Evolutionary conservation across 2,329 filamentous ascomycete species (phyloP).

Genomic region (Paecilomyces sp.): DNA sequence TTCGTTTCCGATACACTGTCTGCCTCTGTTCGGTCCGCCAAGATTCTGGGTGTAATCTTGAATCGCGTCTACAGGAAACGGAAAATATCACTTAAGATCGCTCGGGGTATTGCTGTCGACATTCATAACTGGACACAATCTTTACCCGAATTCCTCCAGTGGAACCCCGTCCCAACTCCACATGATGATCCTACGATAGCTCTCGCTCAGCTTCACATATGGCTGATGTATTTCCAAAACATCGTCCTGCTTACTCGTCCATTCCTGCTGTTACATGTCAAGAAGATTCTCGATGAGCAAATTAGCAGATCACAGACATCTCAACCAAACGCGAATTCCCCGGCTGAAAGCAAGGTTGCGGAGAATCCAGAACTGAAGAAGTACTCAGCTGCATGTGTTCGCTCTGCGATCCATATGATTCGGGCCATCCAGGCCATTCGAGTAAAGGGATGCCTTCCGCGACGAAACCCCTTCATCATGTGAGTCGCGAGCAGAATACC

Average conservation of each 20-base stretch:
- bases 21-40: slow-evolving; percentile 51
- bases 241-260: slow-evolving; percentile 58
- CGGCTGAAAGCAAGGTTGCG: slow-evolving; percentile 7
- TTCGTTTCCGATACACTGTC: slow-evolving; percentile 42
- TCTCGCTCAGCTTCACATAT: slow-evolving; percentile 56
- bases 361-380: slow-evolving; percentile 10
- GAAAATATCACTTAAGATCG: slow-evolving; percentile 51
- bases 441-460: slow-evolving; percentile 40
- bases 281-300: slow-evolving; percentile 9
- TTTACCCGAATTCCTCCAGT: slow-evolving; percentile 44
- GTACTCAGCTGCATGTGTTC: slow-evolving; percentile 46
- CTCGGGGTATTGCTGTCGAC: slow-evolving; percentile 50
- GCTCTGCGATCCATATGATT: slow-evolving; percentile 46
- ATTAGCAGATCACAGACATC: slow-evolving; percentile 3
- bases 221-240: slow-evolving; percentile 56
- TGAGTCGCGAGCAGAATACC: slow-evolving; percentile 26
- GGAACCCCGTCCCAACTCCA: slow-evolving; percentile 41
- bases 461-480: slow-evolving; percentile 52
- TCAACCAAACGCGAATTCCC: slow-evolving; percentile 9
- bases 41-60: slow-evolving; percentile 52
- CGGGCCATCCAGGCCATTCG: slow-evolving; percentile 41
- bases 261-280: slow-evolving; percentile 33
- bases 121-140: slow-evolving; percentile 48
- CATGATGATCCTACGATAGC: slow-evolving; percentile 41
- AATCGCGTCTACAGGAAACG: slow-evolving; percentile 54